Conservation (phyloP, 225 moss, liverwort and hornwort species). For the Marchantia paleacea region DNA sequence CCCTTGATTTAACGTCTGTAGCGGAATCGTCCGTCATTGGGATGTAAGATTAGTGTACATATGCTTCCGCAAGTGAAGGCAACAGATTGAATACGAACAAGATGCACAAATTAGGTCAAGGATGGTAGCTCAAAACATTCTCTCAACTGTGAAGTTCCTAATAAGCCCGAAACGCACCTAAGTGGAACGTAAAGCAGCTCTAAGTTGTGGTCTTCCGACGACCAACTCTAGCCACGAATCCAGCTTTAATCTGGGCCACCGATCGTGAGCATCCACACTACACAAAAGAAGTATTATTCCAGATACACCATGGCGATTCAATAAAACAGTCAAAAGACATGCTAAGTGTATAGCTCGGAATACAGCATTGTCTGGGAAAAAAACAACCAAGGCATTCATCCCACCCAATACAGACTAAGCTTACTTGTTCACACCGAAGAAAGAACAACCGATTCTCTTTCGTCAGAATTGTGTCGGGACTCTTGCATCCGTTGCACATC, state of each 20-base stretch:
- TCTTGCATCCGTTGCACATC: conserved; percentile 98
- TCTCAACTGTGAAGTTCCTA: neutral
- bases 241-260: conserved; percentile 96
- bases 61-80: neutral
- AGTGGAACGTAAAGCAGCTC: neutral
- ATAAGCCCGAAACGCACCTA: neutral
- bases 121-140: neutral
- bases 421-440: conserved; percentile 91
- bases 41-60: neutral
- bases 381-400: no score
- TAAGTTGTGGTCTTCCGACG: conserved; percentile 86
- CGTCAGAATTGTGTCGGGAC: conserved; percentile 81
- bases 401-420: neutral
- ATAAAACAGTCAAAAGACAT: no score
- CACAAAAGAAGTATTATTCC: neutral
- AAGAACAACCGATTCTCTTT: conserved; percentile 97
- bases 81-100: no score
- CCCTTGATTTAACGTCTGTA: neutral
- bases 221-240: conserved; percentile 95
- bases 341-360: neutral
- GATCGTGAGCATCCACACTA: conserved; percentile 96
- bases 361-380: no score
- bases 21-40: neutral
- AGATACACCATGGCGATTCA: neutral
- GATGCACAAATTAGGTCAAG: neutral